Conservation (phyloP, 164 flowering plant genomes). For the Amborella trichopoda region DNA sequence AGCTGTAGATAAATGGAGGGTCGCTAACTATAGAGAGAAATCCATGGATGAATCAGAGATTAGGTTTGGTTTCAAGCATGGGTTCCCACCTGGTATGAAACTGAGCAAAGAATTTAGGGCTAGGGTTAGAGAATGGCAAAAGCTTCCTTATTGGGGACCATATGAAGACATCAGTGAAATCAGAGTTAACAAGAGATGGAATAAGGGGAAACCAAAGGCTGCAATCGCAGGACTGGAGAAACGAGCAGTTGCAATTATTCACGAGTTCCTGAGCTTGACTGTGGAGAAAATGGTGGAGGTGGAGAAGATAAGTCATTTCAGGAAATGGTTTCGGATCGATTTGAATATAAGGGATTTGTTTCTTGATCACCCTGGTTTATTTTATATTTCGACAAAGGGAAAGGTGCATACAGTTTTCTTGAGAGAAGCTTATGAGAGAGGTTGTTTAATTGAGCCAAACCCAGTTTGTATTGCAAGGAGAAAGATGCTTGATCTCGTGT, state of each 20-base stretch:
- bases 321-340: constrained; percentile 77
- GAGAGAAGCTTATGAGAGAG: constrained; percentile 78
- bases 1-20: constrained; percentile 68
- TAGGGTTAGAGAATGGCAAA: constrained; percentile 84
- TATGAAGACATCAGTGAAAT: constrained; percentile 36
- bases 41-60: constrained; percentile 32
- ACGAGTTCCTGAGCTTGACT: constrained; percentile 83
- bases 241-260: constrained; percentile 73
- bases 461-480: constrained; percentile 69
- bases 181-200: constrained; percentile 21
- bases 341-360: constrained; percentile 79
- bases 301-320: constrained; percentile 91
- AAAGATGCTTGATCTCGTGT: constrained; percentile 75
- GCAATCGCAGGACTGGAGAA: constrained; percentile 66
- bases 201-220: constrained; percentile 21
- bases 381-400: constrained; percentile 76
- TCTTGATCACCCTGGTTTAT: constrained; percentile 85
- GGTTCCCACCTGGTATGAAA: constrained; percentile 82
- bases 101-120: constrained; percentile 53
- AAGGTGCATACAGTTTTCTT: constrained; percentile 69
- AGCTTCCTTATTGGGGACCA: constrained; percentile 58
- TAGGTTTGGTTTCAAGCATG: constrained; percentile 46
- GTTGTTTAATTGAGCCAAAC: constrained; percentile 57
- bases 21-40: constrained; percentile 39
- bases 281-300: constrained; percentile 79